These are phyloP conservation scores for Crithidia brevicula DNA, from an alignment of 208 protist species.

Conservation along the genomic window DNA sequence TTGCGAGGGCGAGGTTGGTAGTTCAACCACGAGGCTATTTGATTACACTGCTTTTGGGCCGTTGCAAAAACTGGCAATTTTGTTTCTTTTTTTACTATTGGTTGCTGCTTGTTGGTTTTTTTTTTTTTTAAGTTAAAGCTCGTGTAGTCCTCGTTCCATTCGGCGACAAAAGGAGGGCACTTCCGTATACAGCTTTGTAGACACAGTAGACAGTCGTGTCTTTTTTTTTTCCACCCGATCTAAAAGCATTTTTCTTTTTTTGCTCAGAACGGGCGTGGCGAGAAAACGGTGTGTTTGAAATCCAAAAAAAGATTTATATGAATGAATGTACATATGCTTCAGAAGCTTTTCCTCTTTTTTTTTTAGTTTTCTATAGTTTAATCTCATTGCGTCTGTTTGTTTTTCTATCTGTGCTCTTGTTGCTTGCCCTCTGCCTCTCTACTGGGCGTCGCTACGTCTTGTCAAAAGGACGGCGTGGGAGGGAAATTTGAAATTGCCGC, in stretches of 20 bases:
- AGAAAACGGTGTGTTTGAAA: too few species aligned
- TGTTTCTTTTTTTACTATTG: conserved; percentile 3
- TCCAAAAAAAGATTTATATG: too few species aligned
- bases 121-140: conserved; percentile 12
- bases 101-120: background rate
- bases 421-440: background rate
- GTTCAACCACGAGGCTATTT: too few species aligned
- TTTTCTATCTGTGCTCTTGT: background rate
- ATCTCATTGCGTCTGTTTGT: background rate
- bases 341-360: background rate
- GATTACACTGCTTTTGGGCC: too few species aligned
- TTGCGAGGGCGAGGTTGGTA: too few species aligned
- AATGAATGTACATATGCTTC: too few species aligned
- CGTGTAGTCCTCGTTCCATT: background rate
- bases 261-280: too few species aligned
- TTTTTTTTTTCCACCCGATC: too few species aligned
- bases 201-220: too few species aligned
- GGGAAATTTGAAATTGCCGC: background rate
- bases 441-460: background rate
- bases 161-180: too few species aligned
- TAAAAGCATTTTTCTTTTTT: background rate
- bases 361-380: background rate
- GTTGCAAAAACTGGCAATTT: too few species aligned
- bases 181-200: too few species aligned
- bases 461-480: background rate